Evolutionary conservation across 2,329 filamentous ascomycete genomes (phyloP).

Genomic region (Leptographium galeiforme): DNA sequence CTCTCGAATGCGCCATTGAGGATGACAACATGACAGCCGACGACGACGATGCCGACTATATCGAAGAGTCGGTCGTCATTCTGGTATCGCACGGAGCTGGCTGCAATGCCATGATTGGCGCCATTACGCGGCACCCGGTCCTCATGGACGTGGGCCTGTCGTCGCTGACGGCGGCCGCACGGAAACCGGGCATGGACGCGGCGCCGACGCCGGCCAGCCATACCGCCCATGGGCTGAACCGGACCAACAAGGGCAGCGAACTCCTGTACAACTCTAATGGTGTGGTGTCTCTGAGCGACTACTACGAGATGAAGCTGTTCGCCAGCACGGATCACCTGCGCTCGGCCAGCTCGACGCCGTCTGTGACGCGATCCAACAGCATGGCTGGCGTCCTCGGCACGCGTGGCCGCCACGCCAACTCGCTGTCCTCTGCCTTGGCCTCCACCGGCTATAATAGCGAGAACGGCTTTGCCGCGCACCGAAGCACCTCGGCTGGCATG

Average conservation of each 20-base stretch:
- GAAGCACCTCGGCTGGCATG: constrained; percentile 15
- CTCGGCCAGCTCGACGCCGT: constrained; percentile 22
- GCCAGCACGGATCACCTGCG: constrained; percentile 64
- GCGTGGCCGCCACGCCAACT: constrained; percentile 29
- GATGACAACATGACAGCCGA: constrained; percentile 5
- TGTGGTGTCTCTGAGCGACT: constrained; percentile 37
- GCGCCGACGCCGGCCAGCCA: constrained; percentile 12
- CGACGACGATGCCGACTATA: constrained; percentile 33
- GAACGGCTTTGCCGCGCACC: constrained; percentile 10
- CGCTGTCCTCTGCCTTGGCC: constrained; percentile 20
- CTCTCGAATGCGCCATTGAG: constrained; percentile 19
- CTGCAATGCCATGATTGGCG: constrained; percentile 88
- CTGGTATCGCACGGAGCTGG: constrained; percentile 90
- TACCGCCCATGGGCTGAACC: neutral
- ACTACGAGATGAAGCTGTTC: constrained; percentile 63
- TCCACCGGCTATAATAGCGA: constrained; percentile 12
- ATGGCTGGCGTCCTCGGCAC: constrained; percentile 17
- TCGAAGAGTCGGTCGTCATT: constrained; percentile 66
- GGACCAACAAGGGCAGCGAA: constrained; percentile 1
- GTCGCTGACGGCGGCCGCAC: constrained; percentile 77
- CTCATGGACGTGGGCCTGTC: constrained; percentile 82
- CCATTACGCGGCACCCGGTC: constrained; percentile 81
- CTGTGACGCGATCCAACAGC: constrained; percentile 12
- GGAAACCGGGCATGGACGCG: constrained; percentile 32
- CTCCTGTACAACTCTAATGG: constrained; percentile 7